A percentile compares a stretch with the other conserved stretches of the same genome.
These are phyloP conservation scores for Aristolochia californica DNA, from an alignment of 164 flowering plant species.

Conservation along the genomic window DNA sequence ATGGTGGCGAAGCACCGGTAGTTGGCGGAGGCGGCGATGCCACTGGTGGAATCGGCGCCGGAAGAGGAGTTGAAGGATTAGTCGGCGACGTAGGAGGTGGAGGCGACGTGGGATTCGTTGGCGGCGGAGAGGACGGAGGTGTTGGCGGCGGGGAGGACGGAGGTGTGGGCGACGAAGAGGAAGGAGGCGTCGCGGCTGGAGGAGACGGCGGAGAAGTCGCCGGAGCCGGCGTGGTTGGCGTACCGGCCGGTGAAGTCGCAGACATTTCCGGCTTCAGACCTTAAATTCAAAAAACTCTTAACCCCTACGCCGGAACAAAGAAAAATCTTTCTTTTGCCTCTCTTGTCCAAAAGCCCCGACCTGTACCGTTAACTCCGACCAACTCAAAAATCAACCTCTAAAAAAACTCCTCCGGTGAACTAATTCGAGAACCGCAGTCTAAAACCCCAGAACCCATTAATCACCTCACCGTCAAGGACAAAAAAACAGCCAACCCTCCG, in stretches of 20 bases:
- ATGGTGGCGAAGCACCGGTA: conserved; percentile 6
- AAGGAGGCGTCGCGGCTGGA: conserved; percentile 17
- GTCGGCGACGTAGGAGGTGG: conserved; percentile 3
- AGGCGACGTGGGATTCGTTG: conserved; percentile 3
- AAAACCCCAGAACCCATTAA: no score
- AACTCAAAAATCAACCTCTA: no score
- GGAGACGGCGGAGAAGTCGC: not conserved
- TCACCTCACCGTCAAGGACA: no score
- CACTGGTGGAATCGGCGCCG: not conserved
- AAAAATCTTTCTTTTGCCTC: no score
- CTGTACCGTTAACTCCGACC: no score
- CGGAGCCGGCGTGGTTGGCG: not conserved
- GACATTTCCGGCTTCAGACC: no score
- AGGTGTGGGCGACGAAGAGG: conserved; percentile 3
- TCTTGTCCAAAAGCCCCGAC: no score
- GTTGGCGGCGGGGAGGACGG: not conserved
- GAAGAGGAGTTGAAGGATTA: not conserved
- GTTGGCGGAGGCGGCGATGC: conserved; percentile 7
- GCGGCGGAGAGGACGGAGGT: conserved; percentile 7
- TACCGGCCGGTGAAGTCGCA: not conserved
- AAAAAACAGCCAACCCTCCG: no score
- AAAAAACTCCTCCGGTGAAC: no score
- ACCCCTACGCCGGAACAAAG: no score
- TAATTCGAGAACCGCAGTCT: no score
- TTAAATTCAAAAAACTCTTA: no score